A percentile compares a stretch with the other conserved stretches of the same genome.
These are phyloP conservation scores for Sporothrix inflata DNA, from an alignment of 2,329 filamentous ascomycete genomes.

Conservation along the genomic window DNA sequence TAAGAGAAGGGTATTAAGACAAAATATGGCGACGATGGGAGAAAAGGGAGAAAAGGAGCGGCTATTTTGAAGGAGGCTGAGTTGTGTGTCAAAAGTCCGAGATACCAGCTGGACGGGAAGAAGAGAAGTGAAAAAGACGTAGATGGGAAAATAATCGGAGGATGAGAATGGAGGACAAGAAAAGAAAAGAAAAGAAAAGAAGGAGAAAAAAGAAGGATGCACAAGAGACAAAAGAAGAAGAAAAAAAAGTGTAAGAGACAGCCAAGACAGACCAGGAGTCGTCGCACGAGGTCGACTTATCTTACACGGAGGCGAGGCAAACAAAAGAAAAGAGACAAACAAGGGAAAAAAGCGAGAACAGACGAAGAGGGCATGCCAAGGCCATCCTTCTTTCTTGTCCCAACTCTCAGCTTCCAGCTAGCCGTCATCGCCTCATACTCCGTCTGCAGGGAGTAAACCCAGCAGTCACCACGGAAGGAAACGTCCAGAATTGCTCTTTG, in stretches of 20 bases:
- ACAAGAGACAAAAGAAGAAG: neutral
- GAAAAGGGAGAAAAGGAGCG: neutral
- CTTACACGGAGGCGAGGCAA: neutral
- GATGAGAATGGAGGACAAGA: neutral
- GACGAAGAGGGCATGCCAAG: neutral
- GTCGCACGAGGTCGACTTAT: slow-evolving; percentile 12
- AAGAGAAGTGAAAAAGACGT: neutral
- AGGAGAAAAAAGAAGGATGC: neutral
- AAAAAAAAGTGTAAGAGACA: neutral
- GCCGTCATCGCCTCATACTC: neutral
- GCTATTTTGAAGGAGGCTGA: slow-evolving; percentile 12
- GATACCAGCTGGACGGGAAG: slow-evolving; percentile 22
- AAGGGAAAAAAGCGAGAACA: neutral
- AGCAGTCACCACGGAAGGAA: neutral
- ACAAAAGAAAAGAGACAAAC: neutral
- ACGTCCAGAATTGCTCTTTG: neutral
- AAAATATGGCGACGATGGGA: neutral
- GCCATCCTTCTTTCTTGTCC: neutral
- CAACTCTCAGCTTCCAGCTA: neutral
- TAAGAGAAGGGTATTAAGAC: neutral
- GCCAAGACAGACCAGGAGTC: slow-evolving; percentile 24
- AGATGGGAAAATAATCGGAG: neutral
- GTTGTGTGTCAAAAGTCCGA: neutral
- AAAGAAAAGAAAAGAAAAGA: neutral
- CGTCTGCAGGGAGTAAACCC: neutral